Conservation (phyloP, 2,329 filamentous ascomycete genomes). For the Trichoderma afroharzianum region DNA sequence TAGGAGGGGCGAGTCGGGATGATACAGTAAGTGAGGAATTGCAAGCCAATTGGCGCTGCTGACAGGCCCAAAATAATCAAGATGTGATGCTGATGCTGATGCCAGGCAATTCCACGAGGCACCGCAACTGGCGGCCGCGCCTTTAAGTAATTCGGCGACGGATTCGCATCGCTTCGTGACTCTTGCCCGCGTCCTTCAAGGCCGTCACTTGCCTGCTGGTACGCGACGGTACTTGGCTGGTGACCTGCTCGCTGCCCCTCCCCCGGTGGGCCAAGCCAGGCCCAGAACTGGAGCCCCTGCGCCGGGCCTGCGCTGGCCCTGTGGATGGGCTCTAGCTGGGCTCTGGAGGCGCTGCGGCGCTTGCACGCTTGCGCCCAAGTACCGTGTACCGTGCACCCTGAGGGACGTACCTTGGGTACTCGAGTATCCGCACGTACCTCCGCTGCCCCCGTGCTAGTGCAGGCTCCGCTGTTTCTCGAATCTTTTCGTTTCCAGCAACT, state of each 20-base stretch:
- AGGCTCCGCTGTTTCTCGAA: slow-evolving; percentile 10
- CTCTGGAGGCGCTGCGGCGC: not conserved
- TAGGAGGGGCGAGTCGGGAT: not conserved
- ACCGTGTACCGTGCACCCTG: not conserved
- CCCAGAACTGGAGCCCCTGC: slow-evolving; percentile 19
- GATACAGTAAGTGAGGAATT: not conserved
- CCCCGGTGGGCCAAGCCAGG: slow-evolving; percentile 11
- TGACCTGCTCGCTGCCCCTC: slow-evolving; percentile 16
- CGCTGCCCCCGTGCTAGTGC: not conserved
- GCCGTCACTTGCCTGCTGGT: slow-evolving; percentile 15
- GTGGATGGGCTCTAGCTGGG: no score
- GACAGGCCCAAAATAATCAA: not conserved
- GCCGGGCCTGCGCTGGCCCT: not conserved
- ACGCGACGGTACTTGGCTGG: slow-evolving; percentile 15
- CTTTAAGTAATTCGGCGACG: slow-evolving; percentile 17
- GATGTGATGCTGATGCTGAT: slow-evolving; percentile 5
- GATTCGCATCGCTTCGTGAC: slow-evolving; percentile 15
- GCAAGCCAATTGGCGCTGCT: slow-evolving; percentile 8
- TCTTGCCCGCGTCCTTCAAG: slow-evolving; percentile 7
- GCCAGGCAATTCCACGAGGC: not conserved
- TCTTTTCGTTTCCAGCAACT: not conserved
- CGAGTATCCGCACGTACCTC: not conserved
- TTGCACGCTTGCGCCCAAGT: not conserved
- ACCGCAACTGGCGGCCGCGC: slow-evolving; percentile 13
- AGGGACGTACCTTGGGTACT: not conserved